These are phyloP conservation scores for Rutidosis leptorrhynchoides DNA, from an alignment of 129 eudicot genomes.

Conservation along the genomic window DNA sequence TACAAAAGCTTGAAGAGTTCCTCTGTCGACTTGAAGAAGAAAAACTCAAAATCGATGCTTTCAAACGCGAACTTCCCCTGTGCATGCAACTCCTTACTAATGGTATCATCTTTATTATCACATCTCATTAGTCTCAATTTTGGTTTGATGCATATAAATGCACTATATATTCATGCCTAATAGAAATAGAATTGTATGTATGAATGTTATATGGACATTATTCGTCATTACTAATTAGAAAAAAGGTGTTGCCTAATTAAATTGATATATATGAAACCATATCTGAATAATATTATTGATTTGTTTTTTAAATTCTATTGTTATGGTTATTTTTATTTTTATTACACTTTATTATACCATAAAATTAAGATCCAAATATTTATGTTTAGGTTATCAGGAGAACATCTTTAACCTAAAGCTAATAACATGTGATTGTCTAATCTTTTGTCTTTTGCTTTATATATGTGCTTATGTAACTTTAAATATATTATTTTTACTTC, in stretches of 20 bases:
- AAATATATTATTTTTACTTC: slow-evolving; percentile 4
- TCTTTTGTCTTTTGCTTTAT: slow-evolving; percentile 39
- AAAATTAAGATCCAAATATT: background rate
- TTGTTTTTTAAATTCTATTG: background rate
- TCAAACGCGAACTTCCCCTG: slow-evolving; percentile 97
- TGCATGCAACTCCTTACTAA: slow-evolving; percentile 97
- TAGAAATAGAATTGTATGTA: background rate
- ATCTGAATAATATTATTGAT: too few species aligned
- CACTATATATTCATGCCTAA: slow-evolving; percentile 13
- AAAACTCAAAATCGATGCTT: slow-evolving; percentile 93
- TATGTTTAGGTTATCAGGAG: background rate
- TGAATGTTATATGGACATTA: background rate
- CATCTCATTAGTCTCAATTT: background rate
- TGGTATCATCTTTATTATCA: slow-evolving; percentile 42
- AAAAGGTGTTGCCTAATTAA: background rate
- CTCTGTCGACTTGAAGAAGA: slow-evolving; percentile 87
- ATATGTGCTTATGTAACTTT: slow-evolving; percentile 33
- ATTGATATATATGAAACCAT: background rate
- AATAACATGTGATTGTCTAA: slow-evolving; percentile 13
- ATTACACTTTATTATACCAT: slow-evolving; percentile 1
- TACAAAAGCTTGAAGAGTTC: slow-evolving; percentile 74
- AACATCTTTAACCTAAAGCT: slow-evolving; percentile 20
- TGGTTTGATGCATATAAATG: background rate
- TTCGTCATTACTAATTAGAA: background rate
- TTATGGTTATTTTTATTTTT: too few species aligned